Evolutionary conservation across 106 monocot species (phyloP).

Genomic region (Platanthera zijinensis): DNA sequence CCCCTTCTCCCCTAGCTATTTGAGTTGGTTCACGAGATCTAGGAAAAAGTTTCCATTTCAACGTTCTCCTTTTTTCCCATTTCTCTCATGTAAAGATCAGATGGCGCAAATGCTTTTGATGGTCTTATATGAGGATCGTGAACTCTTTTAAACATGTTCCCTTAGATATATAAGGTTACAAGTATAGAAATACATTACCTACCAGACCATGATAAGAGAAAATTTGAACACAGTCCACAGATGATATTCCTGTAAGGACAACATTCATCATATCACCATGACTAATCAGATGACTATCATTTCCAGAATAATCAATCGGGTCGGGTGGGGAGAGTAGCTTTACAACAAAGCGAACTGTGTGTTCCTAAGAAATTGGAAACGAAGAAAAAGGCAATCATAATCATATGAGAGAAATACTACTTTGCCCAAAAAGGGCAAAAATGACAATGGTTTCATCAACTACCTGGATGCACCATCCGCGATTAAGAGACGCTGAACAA

Average conservation of each 20-base stretch:
- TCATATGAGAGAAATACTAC: not conserved
- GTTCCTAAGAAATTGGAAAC: constrained; percentile 43
- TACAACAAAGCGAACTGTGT: constrained; percentile 71
- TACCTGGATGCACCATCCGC: constrained; percentile 99
- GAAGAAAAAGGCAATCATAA: not conserved
- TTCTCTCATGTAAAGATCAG: too few relatives aligned
- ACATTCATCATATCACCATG: constrained; percentile 74
- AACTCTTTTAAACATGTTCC: too few relatives aligned
- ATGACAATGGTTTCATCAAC: not conserved
- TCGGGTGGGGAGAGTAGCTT: constrained; percentile 77
- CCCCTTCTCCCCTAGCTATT: too few relatives aligned
- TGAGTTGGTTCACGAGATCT: too few relatives aligned
- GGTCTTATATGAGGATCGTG: too few relatives aligned
- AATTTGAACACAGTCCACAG: constrained; percentile 85
- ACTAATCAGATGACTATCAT: constrained; percentile 74
- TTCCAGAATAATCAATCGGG: constrained; percentile 62
- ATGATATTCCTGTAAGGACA: constrained; percentile 85
- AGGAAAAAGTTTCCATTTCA: too few relatives aligned
- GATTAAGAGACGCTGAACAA: constrained; percentile 84
- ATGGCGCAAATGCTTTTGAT: too few relatives aligned
- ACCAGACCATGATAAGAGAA: constrained; percentile 98
- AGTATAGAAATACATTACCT: constrained; percentile 2
- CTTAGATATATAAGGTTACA: not conserved
- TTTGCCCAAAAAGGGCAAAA: not conserved
- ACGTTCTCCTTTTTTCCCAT: too few relatives aligned